phyloP scores from a whole-genome alignment of 2,329 filamentous ascomycete species.

The Grosmannia penicillata region DNA sequence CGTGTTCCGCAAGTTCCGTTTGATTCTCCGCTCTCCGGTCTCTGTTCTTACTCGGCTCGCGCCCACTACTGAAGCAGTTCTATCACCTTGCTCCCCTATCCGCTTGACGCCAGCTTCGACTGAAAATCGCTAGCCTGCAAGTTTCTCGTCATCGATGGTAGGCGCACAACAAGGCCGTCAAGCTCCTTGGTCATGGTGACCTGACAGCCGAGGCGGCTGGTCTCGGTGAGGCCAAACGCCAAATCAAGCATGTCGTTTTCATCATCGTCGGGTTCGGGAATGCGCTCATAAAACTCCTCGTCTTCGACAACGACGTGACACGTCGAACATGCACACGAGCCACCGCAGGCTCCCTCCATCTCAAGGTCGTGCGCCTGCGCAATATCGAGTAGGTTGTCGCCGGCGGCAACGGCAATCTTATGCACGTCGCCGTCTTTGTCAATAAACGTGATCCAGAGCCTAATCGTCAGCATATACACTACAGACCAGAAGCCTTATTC shows the following conservation, averaged over 20 bases:
- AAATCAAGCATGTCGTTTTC: slow-evolving; percentile 87
- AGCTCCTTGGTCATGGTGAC: slow-evolving; percentile 83
- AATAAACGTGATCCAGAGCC: slow-evolving; percentile 79
- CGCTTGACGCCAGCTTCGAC: slow-evolving; percentile 9
- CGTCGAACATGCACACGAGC: slow-evolving; percentile 83
- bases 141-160: slow-evolving; percentile 92
- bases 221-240: slow-evolving; percentile 81
- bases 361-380: slow-evolving; percentile 89
- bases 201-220: slow-evolving; percentile 71
- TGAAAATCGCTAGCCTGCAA: slow-evolving; percentile 88
- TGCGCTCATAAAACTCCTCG: slow-evolving; percentile 60
- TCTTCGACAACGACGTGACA: slow-evolving; percentile 78
- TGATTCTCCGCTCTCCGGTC: neutral
- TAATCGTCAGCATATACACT: slow-evolving; percentile 19
- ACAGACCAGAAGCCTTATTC: neutral
- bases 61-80: too few relatives aligned
- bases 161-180: slow-evolving; percentile 68
- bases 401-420: slow-evolving; percentile 66
- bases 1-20: neutral
- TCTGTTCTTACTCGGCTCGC: too few relatives aligned
- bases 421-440: slow-evolving; percentile 73
- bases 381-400: slow-evolving; percentile 90
- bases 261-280: slow-evolving; percentile 64
- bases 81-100: neutral
- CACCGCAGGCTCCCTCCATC: slow-evolving; percentile 97